Conservation (phyloP, 768 basidiomycete genomes). For the Tephrocybe sp. region DNA sequence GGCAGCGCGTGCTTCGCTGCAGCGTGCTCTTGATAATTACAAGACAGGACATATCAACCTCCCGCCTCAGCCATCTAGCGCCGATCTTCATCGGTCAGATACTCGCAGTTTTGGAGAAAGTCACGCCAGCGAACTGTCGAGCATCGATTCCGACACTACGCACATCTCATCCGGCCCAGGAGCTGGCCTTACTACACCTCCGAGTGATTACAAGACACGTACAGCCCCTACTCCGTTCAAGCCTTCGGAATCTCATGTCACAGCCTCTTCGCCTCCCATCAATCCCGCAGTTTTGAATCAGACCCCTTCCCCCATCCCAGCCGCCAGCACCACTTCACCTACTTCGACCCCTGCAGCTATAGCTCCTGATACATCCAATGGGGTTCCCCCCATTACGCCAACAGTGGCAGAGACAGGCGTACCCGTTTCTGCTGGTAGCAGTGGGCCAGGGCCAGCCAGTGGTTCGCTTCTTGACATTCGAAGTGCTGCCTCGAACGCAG, state of each 20-base stretch:
- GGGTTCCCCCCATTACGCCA: conserved; percentile 38
- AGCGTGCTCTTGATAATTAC: conserved; percentile 77
- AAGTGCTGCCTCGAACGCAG: conserved; percentile 31
- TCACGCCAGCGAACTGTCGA: conserved; percentile 70
- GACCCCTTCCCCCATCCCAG: conserved; percentile 14
- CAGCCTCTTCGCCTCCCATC: conserved; percentile 20
- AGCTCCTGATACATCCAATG: conserved; percentile 14
- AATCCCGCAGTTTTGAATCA: conserved; percentile 22
- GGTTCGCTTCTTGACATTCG: conserved; percentile 59
- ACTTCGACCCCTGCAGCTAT: conserved; percentile 29
- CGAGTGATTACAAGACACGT: conserved; percentile 23
- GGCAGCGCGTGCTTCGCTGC: conserved; percentile 68
- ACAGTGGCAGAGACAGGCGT: conserved; percentile 77
- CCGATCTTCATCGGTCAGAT: conserved; percentile 68
- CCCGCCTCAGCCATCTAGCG: conserved; percentile 37
- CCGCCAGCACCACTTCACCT: conserved; percentile 25
- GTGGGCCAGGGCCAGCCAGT: conserved; percentile 63
- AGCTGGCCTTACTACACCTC: conserved; percentile 40
- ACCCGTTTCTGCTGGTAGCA: conserved; percentile 58
- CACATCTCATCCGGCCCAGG: conserved; percentile 21
- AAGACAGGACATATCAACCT: conserved; percentile 63
- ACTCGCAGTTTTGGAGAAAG: conserved; percentile 84
- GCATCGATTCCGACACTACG: conserved; percentile 38
- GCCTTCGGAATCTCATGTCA: conserved; percentile 10
- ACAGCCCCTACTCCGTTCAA: conserved; percentile 12